Evolutionary conservation across 176 grass and related monocot genomes (phyloP), one percentile per base, ranked within the genome.

Genomic region (Zea mays): DNA sequence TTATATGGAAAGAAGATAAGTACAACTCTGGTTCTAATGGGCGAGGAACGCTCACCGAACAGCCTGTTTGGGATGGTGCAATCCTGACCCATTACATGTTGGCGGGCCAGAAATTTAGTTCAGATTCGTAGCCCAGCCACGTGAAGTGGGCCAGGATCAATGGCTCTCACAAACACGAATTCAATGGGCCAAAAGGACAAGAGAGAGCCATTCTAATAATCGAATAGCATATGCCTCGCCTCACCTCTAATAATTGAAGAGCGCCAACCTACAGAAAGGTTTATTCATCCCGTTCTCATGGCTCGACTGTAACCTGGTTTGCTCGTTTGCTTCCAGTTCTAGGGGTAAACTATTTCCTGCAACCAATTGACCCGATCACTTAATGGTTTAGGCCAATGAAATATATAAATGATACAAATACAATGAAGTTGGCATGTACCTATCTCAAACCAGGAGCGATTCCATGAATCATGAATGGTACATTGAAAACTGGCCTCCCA

Each of bases 401-500:
- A 50, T 50, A 77, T 27, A 72, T 13, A 72, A 50, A 76, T 44
- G 6, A 20, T 68, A 72, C 43, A 13, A 48, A 72, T 81, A 37
- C 6, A 52, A 21, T 60, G 42, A 0, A 47, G 50, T 7, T 7
- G 15, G 19, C 45, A 10, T 52, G 5, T 77, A 80, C 82, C 77
- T 67, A 72, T 41, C 36, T 67, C 5, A 4, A 77, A 67, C 57
- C 38, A 10, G 12, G 65, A 77, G 19, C 16, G 47, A 72, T 50
- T 49, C 66, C 40, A 21, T 73, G 39, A 88, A 17, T 67, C 47
- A 21, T 73, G 33, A 88, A 17, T 67, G 47, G 76, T 81, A 38
- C 19, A 76, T 35, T 43, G 40, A 64, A 48, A 80, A 51, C 20
- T 59, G 45, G 13, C 10, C 38, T 77, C 66, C 36, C 58, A 77